Percentiles rank a stretch among this genome's conserved stretches.
phyloP scores from a whole-genome alignment of 2,329 filamentous ascomycete genomes.

The Chaetothyriales sp. region DNA sequence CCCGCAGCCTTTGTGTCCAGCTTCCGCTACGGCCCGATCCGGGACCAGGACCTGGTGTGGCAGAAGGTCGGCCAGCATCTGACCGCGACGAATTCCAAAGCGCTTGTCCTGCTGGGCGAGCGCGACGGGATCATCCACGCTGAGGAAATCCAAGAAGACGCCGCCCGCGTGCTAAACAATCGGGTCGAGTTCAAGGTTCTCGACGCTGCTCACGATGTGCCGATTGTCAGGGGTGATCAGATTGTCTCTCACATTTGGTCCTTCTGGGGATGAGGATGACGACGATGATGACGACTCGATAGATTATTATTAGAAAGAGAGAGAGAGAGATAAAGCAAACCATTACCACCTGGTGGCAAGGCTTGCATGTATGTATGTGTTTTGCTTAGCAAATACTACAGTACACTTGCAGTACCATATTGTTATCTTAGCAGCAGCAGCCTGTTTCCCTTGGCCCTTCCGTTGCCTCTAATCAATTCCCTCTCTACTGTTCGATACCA shows the following conservation, averaged over 20 bases:
- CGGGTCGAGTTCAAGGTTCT: conserved; percentile 40
- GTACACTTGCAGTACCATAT: too few species aligned
- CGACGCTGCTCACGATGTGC: conserved; percentile 54
- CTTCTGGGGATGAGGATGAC: too few species aligned
- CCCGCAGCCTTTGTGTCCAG: conserved; percentile 55
- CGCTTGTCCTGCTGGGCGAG: conserved; percentile 51
- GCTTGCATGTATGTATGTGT: too few species aligned
- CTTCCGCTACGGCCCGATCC: conserved; percentile 55
- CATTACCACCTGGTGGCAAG: too few species aligned
- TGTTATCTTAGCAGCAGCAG: too few species aligned
- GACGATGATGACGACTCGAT: too few species aligned
- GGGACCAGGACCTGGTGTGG: conserved; percentile 50
- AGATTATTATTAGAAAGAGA: too few species aligned
- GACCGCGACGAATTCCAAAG: conserved; percentile 24
- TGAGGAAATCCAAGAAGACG: conserved; percentile 50
- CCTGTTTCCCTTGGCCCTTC: too few species aligned
- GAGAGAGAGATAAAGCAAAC: too few species aligned
- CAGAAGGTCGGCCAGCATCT: conserved; percentile 32
- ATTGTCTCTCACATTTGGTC: conserved; percentile 40
- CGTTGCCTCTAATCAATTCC: too few species aligned
- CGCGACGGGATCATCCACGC: conserved; percentile 52
- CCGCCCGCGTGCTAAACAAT: conserved; percentile 39
- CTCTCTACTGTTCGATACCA: too few species aligned
- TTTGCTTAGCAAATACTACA: too few species aligned
- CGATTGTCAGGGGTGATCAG: conserved; percentile 44